A percentile compares a stretch with the other conserved stretches of the same genome.
phyloP scores from a whole-genome alignment of 805 yeast genomes.

The Candida krabiensis region DNA sequence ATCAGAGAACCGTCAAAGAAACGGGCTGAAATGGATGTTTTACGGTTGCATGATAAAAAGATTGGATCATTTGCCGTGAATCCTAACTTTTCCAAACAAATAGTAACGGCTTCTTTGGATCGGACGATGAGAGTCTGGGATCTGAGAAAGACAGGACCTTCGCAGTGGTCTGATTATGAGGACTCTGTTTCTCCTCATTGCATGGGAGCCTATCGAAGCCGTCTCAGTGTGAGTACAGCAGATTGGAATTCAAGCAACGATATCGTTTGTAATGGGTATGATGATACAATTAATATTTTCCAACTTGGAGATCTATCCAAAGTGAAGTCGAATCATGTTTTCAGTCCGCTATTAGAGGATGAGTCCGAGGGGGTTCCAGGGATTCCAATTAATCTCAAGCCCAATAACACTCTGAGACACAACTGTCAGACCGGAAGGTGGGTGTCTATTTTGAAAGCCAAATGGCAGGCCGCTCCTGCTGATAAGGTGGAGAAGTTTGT shows the following conservation, averaged over 20 bases:
- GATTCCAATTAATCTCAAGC: constrained; percentile 47
- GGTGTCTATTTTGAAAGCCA: constrained; percentile 88
- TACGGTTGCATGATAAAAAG: constrained; percentile 80
- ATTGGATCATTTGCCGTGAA: constrained; percentile 87
- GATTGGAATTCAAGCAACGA: constrained; percentile 74
- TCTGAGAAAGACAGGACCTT: constrained; percentile 50
- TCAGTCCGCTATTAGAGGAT: constrained; percentile 15
- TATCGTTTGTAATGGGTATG: constrained; percentile 92
- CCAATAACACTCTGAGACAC: constrained; percentile 67
- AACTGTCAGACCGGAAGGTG: constrained; percentile 97
- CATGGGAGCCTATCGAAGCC: constrained; percentile 63
- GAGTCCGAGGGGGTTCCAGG: constrained; percentile 23
- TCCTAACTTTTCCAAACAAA: constrained; percentile 61
- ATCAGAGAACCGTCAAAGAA: constrained; percentile 38
- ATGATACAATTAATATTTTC: constrained; percentile 76
- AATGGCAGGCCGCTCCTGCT: constrained; percentile 75
- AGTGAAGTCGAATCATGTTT: constrained; percentile 10
- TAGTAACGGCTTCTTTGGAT: constrained; percentile 89
- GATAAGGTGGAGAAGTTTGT: constrained; percentile 81
- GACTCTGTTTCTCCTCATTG: constrained; percentile 46
- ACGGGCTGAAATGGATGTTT: constrained; percentile 34
- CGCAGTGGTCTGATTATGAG: constrained; percentile 61
- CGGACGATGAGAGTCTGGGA: constrained; percentile 88
- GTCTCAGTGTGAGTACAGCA: constrained; percentile 80
- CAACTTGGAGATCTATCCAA: constrained; percentile 43